Percentiles rank a stretch among this genome's conserved stretches.
Evolutionary conservation across 345 rosid genomes (phyloP).

Genomic region (Dovyalis caffra): DNA sequence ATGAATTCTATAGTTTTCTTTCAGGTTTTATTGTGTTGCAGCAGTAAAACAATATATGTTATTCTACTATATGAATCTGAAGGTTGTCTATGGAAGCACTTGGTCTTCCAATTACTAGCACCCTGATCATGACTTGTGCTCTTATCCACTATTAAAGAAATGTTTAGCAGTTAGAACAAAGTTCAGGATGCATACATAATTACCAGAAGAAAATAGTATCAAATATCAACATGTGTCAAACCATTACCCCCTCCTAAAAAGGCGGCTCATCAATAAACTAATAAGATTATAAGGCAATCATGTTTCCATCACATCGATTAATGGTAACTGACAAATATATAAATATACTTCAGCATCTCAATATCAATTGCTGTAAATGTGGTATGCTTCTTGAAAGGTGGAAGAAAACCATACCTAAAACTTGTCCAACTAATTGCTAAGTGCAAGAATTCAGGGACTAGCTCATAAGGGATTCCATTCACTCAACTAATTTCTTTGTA

Average conservation of each 20-base stretch:
- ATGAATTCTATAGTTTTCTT: not conserved
- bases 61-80: no score
- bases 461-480: not conserved
- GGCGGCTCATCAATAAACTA: not conserved
- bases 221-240: not conserved
- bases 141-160: not conserved
- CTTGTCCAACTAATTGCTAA: not conserved
- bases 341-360: not conserved
- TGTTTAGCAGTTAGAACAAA: not conserved
- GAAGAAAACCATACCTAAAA: not conserved
- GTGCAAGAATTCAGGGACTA: not conserved
- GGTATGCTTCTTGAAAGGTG: not conserved
- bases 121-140: not conserved
- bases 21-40: not conserved
- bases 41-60: no score
- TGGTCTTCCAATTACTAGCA: not conserved
- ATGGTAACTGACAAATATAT: not conserved
- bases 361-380: not conserved
- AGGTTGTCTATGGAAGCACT: no score
- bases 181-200: not conserved
- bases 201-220: not conserved
- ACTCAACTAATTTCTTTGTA: not conserved
- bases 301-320: not conserved
- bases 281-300: not conserved
- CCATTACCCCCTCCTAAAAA: not conserved